Evolutionary conservation across 2,329 filamentous ascomycete genomes (phyloP).

Genomic region (Penicillium sp.): DNA sequence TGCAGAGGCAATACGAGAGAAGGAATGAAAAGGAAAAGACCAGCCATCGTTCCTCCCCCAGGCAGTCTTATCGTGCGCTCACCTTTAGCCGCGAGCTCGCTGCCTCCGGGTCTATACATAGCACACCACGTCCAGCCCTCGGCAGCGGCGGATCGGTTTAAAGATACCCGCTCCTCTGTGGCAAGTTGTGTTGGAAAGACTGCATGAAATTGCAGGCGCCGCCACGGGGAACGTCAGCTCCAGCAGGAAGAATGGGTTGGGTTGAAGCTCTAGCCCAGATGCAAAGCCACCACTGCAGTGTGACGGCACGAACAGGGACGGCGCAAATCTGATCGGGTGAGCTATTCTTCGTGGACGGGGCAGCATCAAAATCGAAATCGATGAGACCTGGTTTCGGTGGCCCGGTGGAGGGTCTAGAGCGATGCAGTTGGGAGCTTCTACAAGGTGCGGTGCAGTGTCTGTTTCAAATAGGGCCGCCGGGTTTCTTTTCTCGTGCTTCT

Average conservation of each 20-base stretch:
- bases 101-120: conserved; percentile 12
- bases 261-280: conserved; percentile 18
- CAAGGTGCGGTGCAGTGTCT: too few relatives aligned
- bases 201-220: conserved; percentile 6
- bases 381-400: conserved; percentile 9
- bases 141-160: conserved; percentile 14
- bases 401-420: background rate
- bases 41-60: too few relatives aligned
- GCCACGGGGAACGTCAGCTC: conserved; percentile 15
- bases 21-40: too few relatives aligned
- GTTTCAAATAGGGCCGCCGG: conserved; percentile 7
- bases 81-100: too few relatives aligned
- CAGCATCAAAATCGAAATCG: conserved; percentile 17
- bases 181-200: conserved; percentile 5
- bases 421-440: background rate
- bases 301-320: conserved; percentile 22
- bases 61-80: too few relatives aligned
- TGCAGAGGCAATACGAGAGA: too few relatives aligned
- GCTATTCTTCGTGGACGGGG: conserved; percentile 8
- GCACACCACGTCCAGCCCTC: conserved; percentile 2
- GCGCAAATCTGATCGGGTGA: conserved; percentile 14
- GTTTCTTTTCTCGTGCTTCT: background rate
- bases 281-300: conserved; percentile 18
- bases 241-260: conserved; percentile 6
- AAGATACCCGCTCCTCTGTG: conserved; percentile 10